Conservation (phyloP, 208 protist species). For the Acanthamoeba sp. region DNA sequence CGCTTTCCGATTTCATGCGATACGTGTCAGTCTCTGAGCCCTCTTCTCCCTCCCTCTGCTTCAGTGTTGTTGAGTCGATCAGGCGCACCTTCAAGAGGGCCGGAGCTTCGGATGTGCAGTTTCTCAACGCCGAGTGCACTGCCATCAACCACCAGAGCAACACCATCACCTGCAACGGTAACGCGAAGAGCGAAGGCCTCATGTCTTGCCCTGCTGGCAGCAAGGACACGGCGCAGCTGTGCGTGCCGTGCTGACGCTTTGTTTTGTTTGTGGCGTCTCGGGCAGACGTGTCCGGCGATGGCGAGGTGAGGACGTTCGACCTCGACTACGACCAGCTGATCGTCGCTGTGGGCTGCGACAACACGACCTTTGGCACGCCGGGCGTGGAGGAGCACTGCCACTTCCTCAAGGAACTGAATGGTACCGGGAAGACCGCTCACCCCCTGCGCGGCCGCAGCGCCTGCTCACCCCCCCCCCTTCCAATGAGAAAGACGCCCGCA, state of each 20-base stretch:
- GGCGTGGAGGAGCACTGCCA: slow-evolving; percentile 85
- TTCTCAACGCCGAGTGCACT: slow-evolving; percentile 35
- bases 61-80: slow-evolving; percentile 11
- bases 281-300: background rate
- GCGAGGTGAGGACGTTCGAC: background rate
- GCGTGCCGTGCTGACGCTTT: too few species aligned
- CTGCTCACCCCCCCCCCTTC: background rate
- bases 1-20: background rate
- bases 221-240: background rate
- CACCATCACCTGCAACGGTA: slow-evolving; percentile 39
- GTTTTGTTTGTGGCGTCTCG: too few species aligned
- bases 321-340: slow-evolving; percentile 54
- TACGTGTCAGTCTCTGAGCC: too few species aligned
- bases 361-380: slow-evolving; percentile 74
- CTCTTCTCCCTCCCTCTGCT: background rate
- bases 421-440: too few species aligned
- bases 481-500: slow-evolving; percentile 74
- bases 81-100: slow-evolving; percentile 9
- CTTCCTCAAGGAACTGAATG: slow-evolving; percentile 86
- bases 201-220: too few species aligned
- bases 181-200: background rate
- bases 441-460: too few species aligned
- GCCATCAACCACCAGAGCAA: slow-evolving; percentile 22
- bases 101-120: background rate
- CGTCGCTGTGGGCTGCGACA: slow-evolving; percentile 44